Conservation (phyloP, 441 rosid species). For the Lepidium campestre region DNA sequence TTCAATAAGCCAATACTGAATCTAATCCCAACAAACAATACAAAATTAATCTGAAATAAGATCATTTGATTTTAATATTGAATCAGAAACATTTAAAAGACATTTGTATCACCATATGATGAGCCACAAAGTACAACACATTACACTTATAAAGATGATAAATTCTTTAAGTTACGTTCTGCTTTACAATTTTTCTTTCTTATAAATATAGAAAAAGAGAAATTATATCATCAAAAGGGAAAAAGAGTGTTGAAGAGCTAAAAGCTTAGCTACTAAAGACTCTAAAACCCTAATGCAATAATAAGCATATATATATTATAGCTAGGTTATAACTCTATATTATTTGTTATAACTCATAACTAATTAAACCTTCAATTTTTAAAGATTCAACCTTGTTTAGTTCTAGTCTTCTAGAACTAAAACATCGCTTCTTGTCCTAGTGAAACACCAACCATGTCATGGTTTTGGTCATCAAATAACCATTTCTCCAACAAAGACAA, state of each 20-base stretch:
- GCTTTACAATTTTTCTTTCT: not conserved
- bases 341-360: constrained; percentile 13
- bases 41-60: not conserved
- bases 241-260: constrained; percentile 33
- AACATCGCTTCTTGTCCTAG: constrained; percentile 36
- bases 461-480: constrained; percentile 64
- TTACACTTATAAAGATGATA: not conserved
- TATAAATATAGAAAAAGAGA: not conserved
- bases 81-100: not conserved
- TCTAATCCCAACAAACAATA: not conserved
- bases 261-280: constrained; percentile 26
- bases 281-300: constrained; percentile 26
- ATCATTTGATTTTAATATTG: not conserved
- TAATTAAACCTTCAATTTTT: constrained; percentile 1
- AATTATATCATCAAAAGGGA: constrained; percentile 15
- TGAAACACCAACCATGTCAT: constrained; percentile 41
- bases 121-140: constrained; percentile 10
- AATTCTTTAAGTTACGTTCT: constrained; percentile 10
- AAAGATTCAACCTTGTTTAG: not conserved
- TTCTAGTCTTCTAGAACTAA: constrained; percentile 26
- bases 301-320: constrained; percentile 11
- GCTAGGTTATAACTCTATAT: constrained; percentile 18
- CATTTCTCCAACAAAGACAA: constrained; percentile 77
- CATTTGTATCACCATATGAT: constrained; percentile 8
- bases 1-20: not conserved